Base-by-base conservation (phyloP, 176 grass and related monocot genomes). In the Alopecurus myosuroides region DNA sequence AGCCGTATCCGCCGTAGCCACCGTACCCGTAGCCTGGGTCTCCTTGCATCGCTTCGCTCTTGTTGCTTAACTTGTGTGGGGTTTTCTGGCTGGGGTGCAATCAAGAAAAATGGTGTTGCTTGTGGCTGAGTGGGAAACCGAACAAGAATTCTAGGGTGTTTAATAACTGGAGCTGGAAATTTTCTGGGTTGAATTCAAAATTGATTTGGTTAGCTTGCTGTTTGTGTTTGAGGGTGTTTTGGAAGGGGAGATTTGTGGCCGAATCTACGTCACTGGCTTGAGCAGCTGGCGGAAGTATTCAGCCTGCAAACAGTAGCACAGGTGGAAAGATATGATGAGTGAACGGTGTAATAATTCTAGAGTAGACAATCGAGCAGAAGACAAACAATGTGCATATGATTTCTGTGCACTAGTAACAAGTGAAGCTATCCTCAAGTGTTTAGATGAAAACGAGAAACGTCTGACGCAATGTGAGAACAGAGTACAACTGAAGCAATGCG, bases 281-380 rank as follows among this genome's bases (percentile, higher is more conserved):
- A 97, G 95, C 70, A 91, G 82, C 85, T 94, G 92, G 78, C 90
- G 92, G 88, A 97, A 97, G 90, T 97, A 94, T 87, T 97, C 85
- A 15, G 87, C 90, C 95, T 94, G 87, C 67, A 84, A 81, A 3
- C 20, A 61, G 13, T 19, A 68, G 69, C 29, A 7, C 79, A 49
- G 1, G 73, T 7, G 23, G 51, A 67, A 35, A 48, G 46, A n/a
- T 57, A 31, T 84, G 23, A 83, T 4, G 5, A 45, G 2, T 75
- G 8, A 64, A 56, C 14, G n/a, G 7, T 29, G 23, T 4, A 7
- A 2, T 20, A 12, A 45, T 22, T 75, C 8, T 34, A 4, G 29
- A 74, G 4, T 17, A 34, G 29, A 75, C 39, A 72, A 18, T 72
- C n/a, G 18, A 28, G 45, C 69, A 17, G 0, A 45, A 22, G 28